Evolutionary conservation across 176 grass and related monocot species (phyloP).

Genomic region (Calamus simplicifolius): DNA sequence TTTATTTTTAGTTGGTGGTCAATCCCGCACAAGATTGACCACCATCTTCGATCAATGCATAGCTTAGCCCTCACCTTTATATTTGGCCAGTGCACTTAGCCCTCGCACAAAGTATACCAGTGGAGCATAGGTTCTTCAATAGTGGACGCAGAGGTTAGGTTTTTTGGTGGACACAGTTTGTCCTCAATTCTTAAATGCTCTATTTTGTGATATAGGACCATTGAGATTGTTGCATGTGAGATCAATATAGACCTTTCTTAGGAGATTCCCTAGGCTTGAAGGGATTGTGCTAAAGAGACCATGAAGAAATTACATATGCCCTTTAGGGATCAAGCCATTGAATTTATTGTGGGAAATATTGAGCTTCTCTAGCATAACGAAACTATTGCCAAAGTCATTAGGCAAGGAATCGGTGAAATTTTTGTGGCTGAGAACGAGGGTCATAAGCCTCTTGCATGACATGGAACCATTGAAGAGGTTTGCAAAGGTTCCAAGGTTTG

Average conservation of each 20-base stretch:
- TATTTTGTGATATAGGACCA: conserved; percentile 68
- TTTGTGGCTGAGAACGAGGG: conserved; percentile 55
- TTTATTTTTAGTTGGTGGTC: too few relatives aligned
- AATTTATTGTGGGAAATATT: conserved; percentile 72
- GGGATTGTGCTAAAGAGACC: too few relatives aligned
- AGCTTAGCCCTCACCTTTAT: too few relatives aligned
- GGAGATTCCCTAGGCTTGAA: conserved; percentile 48
- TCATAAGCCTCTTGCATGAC: conserved; percentile 63
- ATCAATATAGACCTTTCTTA: conserved; percentile 85
- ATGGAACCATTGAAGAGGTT: conserved; percentile 63
- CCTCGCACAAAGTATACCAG: conserved; percentile 9
- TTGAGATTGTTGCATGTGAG: conserved; percentile 77
- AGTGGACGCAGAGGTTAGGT: conserved; percentile 54
- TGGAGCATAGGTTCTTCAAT: conserved; percentile 59
- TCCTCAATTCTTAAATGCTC: conserved; percentile 61
- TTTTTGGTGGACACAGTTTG: conserved; percentile 66
- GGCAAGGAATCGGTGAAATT: conserved; percentile 44
- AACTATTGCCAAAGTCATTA: conserved; percentile 24
- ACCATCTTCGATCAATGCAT: too few relatives aligned
- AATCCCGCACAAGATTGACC: too few relatives aligned
- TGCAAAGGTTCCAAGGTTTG: conserved; percentile 77
- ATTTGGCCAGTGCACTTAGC: too few relatives aligned
- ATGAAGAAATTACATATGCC: too few relatives aligned
- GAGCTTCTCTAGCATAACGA: conserved; percentile 50
- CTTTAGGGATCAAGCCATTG: conserved; percentile 43